These are phyloP conservation scores for Leccinellum luteum DNA, from an alignment of 768 basidiomycete genomes.

Conservation along the genomic window DNA sequence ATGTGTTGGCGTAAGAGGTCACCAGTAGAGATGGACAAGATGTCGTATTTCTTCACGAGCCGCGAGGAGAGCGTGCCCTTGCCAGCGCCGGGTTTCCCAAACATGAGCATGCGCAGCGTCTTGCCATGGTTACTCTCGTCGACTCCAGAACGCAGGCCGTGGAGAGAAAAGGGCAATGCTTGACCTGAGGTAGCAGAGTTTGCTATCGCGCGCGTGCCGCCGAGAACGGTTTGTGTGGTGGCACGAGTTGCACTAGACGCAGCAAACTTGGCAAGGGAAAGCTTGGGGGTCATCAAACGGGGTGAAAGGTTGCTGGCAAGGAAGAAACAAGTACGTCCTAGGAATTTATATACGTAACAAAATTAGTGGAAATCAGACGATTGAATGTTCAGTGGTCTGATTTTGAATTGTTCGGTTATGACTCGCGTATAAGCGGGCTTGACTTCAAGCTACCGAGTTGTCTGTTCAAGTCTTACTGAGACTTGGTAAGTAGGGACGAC, in stretches of 20 bases:
- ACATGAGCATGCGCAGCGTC: conserved; percentile 50
- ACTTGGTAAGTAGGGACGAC: background rate
- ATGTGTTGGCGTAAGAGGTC: conserved; percentile 87
- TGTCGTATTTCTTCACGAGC: conserved; percentile 77
- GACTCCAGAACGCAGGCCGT: conserved; percentile 36
- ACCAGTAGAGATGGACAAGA: conserved; percentile 75
- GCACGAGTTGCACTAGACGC: conserved; percentile 10
- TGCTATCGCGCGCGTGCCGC: conserved; percentile 26
- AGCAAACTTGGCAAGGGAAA: conserved; percentile 14
- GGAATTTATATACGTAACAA: conserved; percentile 19
- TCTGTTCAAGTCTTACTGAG: background rate
- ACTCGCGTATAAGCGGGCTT: background rate
- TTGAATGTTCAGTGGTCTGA: too few relatives aligned
- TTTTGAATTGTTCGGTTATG: conserved; percentile 1
- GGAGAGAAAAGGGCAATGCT: conserved; percentile 53
- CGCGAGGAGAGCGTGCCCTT: conserved; percentile 82
- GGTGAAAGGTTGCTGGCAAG: background rate
- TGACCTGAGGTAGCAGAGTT: conserved; percentile 34
- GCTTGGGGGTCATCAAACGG: conserved; percentile 16
- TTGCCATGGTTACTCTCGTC: conserved; percentile 20
- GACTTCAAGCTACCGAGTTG: too few relatives aligned
- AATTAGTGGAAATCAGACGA: background rate
- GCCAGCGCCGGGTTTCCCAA: conserved; percentile 67
- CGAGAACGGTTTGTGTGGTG: conserved; percentile 1
- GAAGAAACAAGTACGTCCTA: background rate